These are phyloP conservation scores for Entomortierella beljakovae DNA, from an alignment of 192 early-diverging fungal species.

Conservation along the genomic window DNA sequence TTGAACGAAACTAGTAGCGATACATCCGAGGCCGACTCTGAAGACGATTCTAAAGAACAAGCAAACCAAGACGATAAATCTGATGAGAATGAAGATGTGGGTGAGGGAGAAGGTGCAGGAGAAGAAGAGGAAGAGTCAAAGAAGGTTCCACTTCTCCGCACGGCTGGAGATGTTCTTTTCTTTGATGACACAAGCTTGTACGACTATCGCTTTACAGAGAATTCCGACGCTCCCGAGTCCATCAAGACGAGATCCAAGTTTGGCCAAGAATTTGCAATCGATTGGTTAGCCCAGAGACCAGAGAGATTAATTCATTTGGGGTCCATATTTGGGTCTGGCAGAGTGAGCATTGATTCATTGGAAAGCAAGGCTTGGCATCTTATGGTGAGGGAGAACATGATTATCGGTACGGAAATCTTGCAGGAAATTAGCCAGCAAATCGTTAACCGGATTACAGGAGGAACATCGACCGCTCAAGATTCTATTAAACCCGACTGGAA, in stretches of 20 bases:
- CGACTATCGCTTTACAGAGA: constrained; percentile 60
- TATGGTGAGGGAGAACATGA: constrained; percentile 38
- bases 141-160: constrained; percentile 17
- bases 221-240: constrained; percentile 26
- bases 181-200: constrained; percentile 56
- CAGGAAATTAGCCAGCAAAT: constrained; percentile 51
- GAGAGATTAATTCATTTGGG: constrained; percentile 61
- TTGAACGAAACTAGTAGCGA: neutral
- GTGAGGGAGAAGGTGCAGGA: neutral
- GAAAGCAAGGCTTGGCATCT: constrained; percentile 27
- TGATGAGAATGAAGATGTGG: neutral
- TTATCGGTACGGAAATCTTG: constrained; percentile 50
- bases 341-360: constrained; percentile 54
- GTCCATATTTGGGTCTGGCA: constrained; percentile 57
- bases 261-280: constrained; percentile 50
- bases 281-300: constrained; percentile 45
- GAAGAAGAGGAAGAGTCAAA: constrained; percentile 21
- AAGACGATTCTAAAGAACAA: neutral
- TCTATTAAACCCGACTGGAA: neutral
- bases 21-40: neutral
- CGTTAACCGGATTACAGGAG: constrained; percentile 51
- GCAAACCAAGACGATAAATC: neutral
- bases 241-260: constrained; percentile 31
- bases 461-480: constrained; percentile 16
- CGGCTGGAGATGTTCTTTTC: constrained; percentile 42